Base-by-base conservation (phyloP, 2,329 filamentous ascomycete species). In the Trichoderma sp. region DNA sequence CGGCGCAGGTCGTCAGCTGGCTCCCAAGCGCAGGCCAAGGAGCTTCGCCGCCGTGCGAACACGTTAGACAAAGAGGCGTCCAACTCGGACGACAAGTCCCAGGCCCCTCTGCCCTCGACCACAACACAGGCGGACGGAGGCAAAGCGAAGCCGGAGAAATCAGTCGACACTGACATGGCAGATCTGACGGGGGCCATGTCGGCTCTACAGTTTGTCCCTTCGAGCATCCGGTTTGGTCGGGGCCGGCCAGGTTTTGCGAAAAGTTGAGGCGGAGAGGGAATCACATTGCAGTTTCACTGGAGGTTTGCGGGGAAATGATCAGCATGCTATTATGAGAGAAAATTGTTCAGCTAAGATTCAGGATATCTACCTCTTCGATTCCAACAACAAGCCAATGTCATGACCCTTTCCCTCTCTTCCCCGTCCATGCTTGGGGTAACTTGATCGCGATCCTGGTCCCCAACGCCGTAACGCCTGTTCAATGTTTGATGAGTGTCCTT, bases 151-250 rank as follows among this genome's bases (percentile, higher is more conserved):
- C 55, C 66, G 30, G 67, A 69, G 54, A 67, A 60, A 67, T 19
- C 69, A 73, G 30, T 67, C 3, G 82, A 85, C 66, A 78, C 82
- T 19, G 80, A 84, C 17, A 88, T 91, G 83, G 85, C 88, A 51
- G 83, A 83, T 61, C 78, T 93, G 5, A 78, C 85, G 1, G 83
- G 82, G 7, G 86, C 88, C 64, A 90, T 93, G 88, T 90, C 89
- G 1, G 81, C 88, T 3, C 77, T 93, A 67, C 85, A 85, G 60
- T 91, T 93, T 71, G 82, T 93, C 6, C 90, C 90, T 19, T 80
- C 82, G 21, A 89, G 85, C 69, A 78, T 92, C 58, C 83, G 84
- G 10, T 91, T 91, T 73, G 88, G 88, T 15, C 81, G 84, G 65
- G 81, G 82, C 55, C 82, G 81, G 65, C 75, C 80, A 47, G 85